phyloP scores from a whole-genome alignment of 495 filamentous ascomycete species.

The Parathielavia hyrcaniae region DNA sequence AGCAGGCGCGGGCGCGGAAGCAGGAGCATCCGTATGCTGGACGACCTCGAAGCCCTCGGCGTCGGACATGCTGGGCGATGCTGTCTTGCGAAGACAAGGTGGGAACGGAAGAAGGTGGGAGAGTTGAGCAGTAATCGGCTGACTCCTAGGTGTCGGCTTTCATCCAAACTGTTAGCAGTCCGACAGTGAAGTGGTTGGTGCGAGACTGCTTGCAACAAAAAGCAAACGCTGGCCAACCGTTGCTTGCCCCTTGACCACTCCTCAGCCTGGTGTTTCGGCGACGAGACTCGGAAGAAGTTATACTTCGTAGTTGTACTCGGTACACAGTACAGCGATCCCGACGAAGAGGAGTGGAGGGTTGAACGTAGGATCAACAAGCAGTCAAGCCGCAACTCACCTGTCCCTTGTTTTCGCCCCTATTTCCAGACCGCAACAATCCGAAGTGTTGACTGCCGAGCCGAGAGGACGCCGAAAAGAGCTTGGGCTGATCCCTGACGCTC shows the following conservation, averaged over 20 bases:
- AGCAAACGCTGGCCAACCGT: neutral
- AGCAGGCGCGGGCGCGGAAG: slow-evolving; percentile 28
- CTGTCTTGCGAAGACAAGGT: neutral
- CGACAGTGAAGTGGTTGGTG: slow-evolving; percentile 1
- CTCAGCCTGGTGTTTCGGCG: neutral
- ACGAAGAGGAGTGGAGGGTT: neutral
- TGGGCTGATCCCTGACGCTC: neutral
- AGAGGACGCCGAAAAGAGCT: slow-evolving; percentile 7
- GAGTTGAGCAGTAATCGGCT: neutral
- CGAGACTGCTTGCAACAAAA: slow-evolving; percentile 12
- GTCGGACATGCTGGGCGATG: slow-evolving; percentile 40
- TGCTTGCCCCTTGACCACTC: neutral
- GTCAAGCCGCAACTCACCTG: slow-evolving; percentile 12
- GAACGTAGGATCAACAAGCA: neutral
- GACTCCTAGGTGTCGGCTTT: neutral
- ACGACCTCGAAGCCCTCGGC: slow-evolving; percentile 38
- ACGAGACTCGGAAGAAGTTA: neutral
- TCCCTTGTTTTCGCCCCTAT: slow-evolving; percentile 7
- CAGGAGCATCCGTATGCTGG: slow-evolving; percentile 36
- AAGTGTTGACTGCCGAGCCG: slow-evolving; percentile 4
- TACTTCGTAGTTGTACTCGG: neutral
- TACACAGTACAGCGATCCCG: neutral
- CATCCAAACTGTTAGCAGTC: slow-evolving; percentile 6
- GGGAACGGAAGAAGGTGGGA: neutral
- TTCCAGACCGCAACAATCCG: slow-evolving; percentile 6